These are phyloP conservation scores for Mollisia scopiformis DNA, from an alignment of 2,329 filamentous ascomycete genomes.

Conservation along the genomic window DNA sequence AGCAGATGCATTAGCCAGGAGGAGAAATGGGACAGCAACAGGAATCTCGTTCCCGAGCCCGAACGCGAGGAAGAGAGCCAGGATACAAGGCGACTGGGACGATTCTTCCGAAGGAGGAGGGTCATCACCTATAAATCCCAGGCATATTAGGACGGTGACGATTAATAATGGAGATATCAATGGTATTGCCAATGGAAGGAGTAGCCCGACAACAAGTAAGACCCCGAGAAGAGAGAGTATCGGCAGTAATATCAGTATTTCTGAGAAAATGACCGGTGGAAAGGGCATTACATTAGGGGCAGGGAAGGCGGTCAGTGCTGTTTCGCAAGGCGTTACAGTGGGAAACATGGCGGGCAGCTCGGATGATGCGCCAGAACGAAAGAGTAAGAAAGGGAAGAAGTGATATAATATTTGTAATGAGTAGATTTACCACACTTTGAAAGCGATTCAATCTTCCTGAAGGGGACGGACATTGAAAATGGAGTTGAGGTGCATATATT, in stretches of 20 bases:
- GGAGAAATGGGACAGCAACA: neutral
- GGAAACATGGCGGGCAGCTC: constrained; percentile 23
- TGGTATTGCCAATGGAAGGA: constrained; percentile 22
- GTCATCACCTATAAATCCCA: constrained; percentile 20
- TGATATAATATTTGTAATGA: neutral
- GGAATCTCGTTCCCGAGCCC: constrained; percentile 10
- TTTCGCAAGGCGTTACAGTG: constrained; percentile 18
- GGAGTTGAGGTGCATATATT: too few species aligned
- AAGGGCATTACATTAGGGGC: constrained; percentile 33
- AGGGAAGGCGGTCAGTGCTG: constrained; percentile 27
- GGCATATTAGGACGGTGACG: constrained; percentile 9
- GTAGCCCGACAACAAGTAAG: constrained; percentile 8
- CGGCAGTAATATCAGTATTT: constrained; percentile 33
- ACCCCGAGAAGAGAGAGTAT: constrained; percentile 27
- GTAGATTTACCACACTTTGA: too few species aligned
- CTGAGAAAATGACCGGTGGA: constrained; percentile 13
- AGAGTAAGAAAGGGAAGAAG: constrained; percentile 3
- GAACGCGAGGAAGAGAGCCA: constrained; percentile 22
- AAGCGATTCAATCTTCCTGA: too few species aligned
- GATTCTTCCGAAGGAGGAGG: constrained; percentile 26
- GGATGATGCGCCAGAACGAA: constrained; percentile 17
- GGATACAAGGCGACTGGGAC: constrained; percentile 19
- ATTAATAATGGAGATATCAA: constrained; percentile 9
- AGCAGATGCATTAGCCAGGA: constrained; percentile 10
- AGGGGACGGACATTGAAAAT: too few species aligned